These are phyloP conservation scores for Stagonosporopsis cucurbitacearum DNA, from an alignment of 2,329 filamentous ascomycete genomes.

Conservation along the genomic window DNA sequence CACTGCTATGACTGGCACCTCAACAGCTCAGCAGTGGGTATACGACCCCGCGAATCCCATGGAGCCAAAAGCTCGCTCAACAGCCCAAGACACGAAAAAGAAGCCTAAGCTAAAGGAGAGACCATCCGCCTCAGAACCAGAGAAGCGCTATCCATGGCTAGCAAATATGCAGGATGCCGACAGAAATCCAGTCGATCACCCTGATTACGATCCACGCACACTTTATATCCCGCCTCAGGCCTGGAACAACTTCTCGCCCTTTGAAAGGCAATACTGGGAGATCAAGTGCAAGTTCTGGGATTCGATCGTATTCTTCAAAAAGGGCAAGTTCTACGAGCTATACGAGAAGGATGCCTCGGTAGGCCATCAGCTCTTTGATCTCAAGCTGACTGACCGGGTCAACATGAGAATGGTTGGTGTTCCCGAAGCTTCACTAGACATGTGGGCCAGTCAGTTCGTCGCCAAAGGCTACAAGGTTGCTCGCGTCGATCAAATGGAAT, in stretches of 20 bases:
- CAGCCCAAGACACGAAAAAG: constrained; percentile 40
- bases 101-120: constrained; percentile 60
- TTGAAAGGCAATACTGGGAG: constrained; percentile 99
- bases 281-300: constrained; percentile 99
- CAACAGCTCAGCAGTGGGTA: constrained; percentile 84
- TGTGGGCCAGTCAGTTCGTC: constrained; percentile 98
- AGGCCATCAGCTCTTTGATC: constrained; percentile 93
- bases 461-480: constrained; percentile 98
- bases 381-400: constrained; percentile 96
- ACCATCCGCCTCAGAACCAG: constrained; percentile 80
- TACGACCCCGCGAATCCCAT: constrained; percentile 68
- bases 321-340: constrained; percentile 98
- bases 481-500: constrained; percentile 95
- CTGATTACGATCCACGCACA: constrained; percentile 89
- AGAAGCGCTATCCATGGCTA: constrained; percentile 88
- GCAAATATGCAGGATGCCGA: constrained; percentile 86
- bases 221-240: constrained; percentile 86
- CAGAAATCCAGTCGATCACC: constrained; percentile 75
- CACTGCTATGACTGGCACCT: constrained; percentile 62
- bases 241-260: constrained; percentile 84
- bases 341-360: constrained; percentile 98
- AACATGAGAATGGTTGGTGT: constrained; percentile 99
- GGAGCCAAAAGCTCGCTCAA: constrained; percentile 57
- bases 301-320: constrained; percentile 99
- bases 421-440: constrained; percentile 90